Base-by-base conservation (phyloP, 2,329 filamentous ascomycete species). In the Bertia moriformis region DNA sequence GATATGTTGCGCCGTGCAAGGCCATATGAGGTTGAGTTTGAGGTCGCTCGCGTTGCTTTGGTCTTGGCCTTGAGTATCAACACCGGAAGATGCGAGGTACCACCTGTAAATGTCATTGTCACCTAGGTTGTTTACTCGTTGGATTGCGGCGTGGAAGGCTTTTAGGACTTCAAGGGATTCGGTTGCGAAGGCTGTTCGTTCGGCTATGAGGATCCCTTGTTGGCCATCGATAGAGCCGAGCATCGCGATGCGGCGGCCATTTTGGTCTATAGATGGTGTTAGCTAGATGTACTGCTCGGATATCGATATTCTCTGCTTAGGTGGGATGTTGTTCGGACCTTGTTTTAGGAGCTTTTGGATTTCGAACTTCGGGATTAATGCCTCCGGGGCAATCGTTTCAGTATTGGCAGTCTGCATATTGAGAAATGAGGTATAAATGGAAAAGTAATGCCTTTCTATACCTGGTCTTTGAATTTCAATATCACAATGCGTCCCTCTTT, bases 41-140 rank as follows among this genome's bases (percentile, higher is more conserved):
- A 79, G 64, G 47, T 79, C 75, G 17, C 42, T 44, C 38, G 45
- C 49, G 40, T 46, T 55, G 48, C n/a, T 49, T 43, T 38, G 54
- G 45, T 39, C 43, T 37, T 45, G 37, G 29, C 41, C 37, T n/a
- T n/a, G n/a, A n/a, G n/a, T n/a, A n/a, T n/a, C n/a, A 42, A 33
- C 38, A 51, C 48, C 14, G 45, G 45, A 19, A 50, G 52, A 19
- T 3, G 74, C 76, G 38, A 81, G 63, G 49, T 78, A 81, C 77
- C 77, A 82, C 42, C 66, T 62, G 58, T 82, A 82, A 48, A 82
- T 78, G 55, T 82, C 77, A 53, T 82, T 82, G 40, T 76, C 76
- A 5, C 81, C 65, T 40, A 75, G 77, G 37, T 69, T 65, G 46
- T 80, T 62, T 37, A 67, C 62, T 3, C 63, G 59, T 12, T 81